Base-by-base conservation (phyloP, 1,284 basidiomycete genomes). In the Ustilago sp. region DNA sequence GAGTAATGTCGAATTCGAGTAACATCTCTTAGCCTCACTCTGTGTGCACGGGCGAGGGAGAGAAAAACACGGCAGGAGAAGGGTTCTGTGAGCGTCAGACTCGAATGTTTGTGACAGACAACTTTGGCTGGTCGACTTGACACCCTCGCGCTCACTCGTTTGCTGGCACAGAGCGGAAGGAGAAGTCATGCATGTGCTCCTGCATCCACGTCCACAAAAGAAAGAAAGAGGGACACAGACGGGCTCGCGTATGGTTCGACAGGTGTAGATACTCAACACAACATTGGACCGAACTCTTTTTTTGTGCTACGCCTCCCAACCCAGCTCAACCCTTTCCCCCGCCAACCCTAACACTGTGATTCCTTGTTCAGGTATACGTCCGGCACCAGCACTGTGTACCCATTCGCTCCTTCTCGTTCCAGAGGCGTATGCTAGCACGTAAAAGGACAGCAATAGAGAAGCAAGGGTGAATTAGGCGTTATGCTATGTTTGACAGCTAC, bases 111-210 rank as follows among this genome's bases (percentile, higher is more conserved):
- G 48, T 50, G 48, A 31, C 48, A 50, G 28, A 3, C 23, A 28
- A 28, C 23, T 28, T 28, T 28, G 28, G 6, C 48, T 50, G 48
- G 48, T 50, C 48, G 11, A 32, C 12, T 50, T 48, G 45, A 23
- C 45, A 7, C 8, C 8, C 17, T 48, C 45, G n/a, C 45, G n/a
- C 28, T 48, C n/a, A n/a, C 43, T 45, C n/a, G 48, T 31, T 50
- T 50, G 28, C 48, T 32, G 5, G 23, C 48, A 28, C 43, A 23
- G 31, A 45, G 48, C 48, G 15, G 13, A 13, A 19, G 28, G 48
- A 50, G 48, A 50, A 50, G 31, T 50, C 48, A 50, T 50, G 48
- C 48, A 50, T 50, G 48, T 50, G 28, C 48, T 50, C 48, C 48
- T 50, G 48, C 48, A 50, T 50, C 48, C 23, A 28, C 48, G 28